Evolutionary conservation across 2,329 filamentous ascomycete species (phyloP).

Genomic region (Penicillium nordicum): DNA sequence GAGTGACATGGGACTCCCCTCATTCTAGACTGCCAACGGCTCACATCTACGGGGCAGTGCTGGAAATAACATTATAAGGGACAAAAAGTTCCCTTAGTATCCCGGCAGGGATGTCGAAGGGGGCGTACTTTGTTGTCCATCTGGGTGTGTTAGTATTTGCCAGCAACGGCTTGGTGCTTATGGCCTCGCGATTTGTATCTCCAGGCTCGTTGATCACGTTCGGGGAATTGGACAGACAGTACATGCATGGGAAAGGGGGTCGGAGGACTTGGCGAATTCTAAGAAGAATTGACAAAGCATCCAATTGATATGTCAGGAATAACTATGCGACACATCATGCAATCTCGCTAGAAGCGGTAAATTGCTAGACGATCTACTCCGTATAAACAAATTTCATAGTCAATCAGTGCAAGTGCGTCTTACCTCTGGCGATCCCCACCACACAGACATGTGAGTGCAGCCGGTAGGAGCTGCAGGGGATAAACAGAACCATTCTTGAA

Average conservation of each 20-base stretch:
- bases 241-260: conserved; percentile 1
- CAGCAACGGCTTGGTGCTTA: not conserved
- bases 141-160: not conserved
- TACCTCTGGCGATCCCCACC: not conserved
- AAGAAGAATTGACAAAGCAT: not conserved
- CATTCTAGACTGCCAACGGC: not conserved
- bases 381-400: not conserved
- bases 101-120: not conserved
- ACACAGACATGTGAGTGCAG: not conserved
- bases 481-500: not conserved
- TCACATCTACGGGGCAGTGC: not conserved
- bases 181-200: not conserved
- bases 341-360: not conserved
- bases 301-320: not conserved
- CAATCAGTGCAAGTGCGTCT: not conserved
- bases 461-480: not conserved
- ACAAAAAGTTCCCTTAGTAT: not conserved
- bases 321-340: not conserved
- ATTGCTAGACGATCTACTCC: not conserved
- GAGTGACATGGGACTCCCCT: not conserved
- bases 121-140: not conserved
- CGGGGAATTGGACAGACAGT: not conserved
- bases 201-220: not conserved
- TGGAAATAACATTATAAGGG: not conserved
- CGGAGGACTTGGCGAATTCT: not conserved